Base-by-base conservation (phyloP, 495 filamentous ascomycete genomes). In the Aspergillus saccharolyticus region DNA sequence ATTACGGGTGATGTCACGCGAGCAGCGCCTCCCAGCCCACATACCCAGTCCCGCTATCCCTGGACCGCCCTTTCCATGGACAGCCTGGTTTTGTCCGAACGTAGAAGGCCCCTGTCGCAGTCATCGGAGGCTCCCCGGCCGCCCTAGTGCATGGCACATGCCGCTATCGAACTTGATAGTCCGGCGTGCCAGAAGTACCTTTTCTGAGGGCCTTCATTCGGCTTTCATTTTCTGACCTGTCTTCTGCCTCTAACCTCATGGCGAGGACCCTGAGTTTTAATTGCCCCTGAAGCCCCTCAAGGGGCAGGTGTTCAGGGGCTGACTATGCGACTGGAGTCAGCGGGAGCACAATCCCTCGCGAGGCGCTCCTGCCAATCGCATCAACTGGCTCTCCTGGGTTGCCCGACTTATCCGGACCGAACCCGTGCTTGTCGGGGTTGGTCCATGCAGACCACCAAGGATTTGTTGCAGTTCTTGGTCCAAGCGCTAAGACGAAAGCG, bases 1-100 rank as follows among this genome's bases (percentile, higher is more conserved):
- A 52, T 76, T 16, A 70, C 66, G 2, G 59, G 66, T 9, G 74
- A 76, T 54, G 64, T 76, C 12, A 76, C 74, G 0, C 74, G 67
- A 55, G 73, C 72, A 1, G 60, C 65, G 15, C 71, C 69, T 0
- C 15, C 44, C 3, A 52, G 64, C n/a, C 33, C 45, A 5, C 65
- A 64, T 9, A 44, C 3, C 19, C 54, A 44, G 43, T 55, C 22
- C 28, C 62, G 22, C 49, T 53, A 58, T 4, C 60, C 62, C 1
- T 73, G 68, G 71, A 64, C 65, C 19, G 58, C 54, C 6, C 59
- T 73, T 16, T 76, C 73, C 5, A 52, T 71, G 65, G 73, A 74
- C 39, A 74, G 69, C 50, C 42, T 76, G 33, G 59, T 58, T 2
- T 61, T 55, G 20, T 66, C 69, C 2, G 73, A 72, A 42, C 64